Conservation (phyloP, 805 yeast species). For the Pichia kluyveri region DNA sequence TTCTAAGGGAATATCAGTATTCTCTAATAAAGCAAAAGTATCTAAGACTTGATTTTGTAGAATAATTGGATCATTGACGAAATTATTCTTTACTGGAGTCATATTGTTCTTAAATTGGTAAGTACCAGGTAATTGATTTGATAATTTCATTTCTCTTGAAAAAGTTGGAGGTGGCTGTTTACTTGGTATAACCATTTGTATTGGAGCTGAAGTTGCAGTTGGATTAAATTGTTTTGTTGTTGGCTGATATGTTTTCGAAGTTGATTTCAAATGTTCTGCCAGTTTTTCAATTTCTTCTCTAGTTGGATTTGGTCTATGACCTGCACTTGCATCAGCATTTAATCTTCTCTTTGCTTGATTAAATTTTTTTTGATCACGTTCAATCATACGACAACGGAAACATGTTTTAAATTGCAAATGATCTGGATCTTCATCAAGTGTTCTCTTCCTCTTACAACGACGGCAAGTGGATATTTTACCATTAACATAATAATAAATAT, state of each 20-base stretch:
- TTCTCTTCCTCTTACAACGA: conserved; percentile 48
- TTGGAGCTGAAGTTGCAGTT: conserved; percentile 13
- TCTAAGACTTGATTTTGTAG: conserved; percentile 6
- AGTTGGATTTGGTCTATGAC: conserved; percentile 12
- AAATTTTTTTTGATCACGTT: conserved; percentile 31
- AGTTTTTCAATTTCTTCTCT: conserved; percentile 12
- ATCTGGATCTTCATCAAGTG: conserved; percentile 47
- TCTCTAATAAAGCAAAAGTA: conserved; percentile 11
- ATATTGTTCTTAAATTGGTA: conserved; percentile 5
- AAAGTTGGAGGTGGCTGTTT: not conserved
- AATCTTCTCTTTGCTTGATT: conserved; percentile 18
- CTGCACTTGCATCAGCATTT: conserved; percentile 13
- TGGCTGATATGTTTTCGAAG: conserved; percentile 6
- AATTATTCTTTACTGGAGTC: not conserved
- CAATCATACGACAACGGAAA: conserved; percentile 49
- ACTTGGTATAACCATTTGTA: conserved; percentile 3
- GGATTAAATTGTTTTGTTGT: conserved; percentile 9
- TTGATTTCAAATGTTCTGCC: conserved; percentile 12
- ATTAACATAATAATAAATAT: conserved; percentile 17
- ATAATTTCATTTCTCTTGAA: not conserved
- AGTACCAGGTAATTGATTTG: conserved; percentile 1
- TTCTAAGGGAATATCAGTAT: conserved; percentile 11
- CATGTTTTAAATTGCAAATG: conserved; percentile 50
- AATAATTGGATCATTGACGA: conserved; percentile 2
- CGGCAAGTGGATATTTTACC: conserved; percentile 38